Base-by-base conservation (phyloP, 495 filamentous ascomycete genomes). In the Lineolata rhizophorae region DNA sequence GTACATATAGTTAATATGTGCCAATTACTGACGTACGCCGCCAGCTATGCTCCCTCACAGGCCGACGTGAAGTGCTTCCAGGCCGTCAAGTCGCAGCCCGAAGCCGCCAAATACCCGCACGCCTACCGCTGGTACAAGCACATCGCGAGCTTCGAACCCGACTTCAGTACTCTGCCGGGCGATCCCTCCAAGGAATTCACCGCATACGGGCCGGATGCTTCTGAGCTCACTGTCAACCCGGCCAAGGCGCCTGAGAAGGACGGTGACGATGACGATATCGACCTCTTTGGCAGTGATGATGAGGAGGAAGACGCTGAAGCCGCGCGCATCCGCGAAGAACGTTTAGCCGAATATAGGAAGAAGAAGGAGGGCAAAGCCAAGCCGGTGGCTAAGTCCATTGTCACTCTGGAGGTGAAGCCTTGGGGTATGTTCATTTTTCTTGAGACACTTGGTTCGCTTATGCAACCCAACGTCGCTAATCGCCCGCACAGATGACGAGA, bases 121-220 rank as follows among this genome's bases (percentile, higher is more conserved):
- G 83, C 74, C 45, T 79, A 78, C 37, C 76, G 87, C 58, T 97
- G 87, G 87, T 92, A 93, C 69, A 93, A 90, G 67, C 84, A 97
- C 70, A 90, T 93, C 50, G 68, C 73, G 43, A 72, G 76, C 39
- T 92, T 76, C 61, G 71, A 79, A 62, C 63, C 75, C 36, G 87
- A 93, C 51, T 95, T 95, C 67, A 58, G 74, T 42, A 75, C 74
- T 38, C 77, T 97, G 20, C 66, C 82, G 30, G 87, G 87, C 57
- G 90, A 97, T 55, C 67, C 84, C 43, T 78, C 78, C 49, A 76
- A 78, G 61, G 63, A 68, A 39, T 76, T 75, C 64, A 85, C 80
- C 39, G 64, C 72, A 46, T 97, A 95, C 59, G 87, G 90, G 40
- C 90, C 87, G 28, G 90, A 92, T 46, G 58, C 63, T 34, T 54